Evolutionary conservation across 2,329 filamentous ascomycete genomes (phyloP).

Genomic region (Onygenales sp.): DNA sequence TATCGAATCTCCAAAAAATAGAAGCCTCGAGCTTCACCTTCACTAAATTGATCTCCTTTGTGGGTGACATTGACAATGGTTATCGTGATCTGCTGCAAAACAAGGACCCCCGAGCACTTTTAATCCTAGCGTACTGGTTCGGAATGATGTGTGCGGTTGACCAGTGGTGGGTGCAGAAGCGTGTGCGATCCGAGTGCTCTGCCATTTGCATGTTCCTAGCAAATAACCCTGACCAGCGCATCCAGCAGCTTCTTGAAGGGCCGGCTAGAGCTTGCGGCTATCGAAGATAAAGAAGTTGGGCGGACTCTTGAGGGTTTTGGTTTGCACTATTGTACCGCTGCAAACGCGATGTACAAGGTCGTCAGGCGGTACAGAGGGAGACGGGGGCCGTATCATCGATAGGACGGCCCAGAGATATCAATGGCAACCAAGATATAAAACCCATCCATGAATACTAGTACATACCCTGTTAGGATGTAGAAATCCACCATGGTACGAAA

Average conservation of each 20-base stretch:
- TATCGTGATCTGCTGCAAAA: constrained; percentile 17
- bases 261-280: constrained; percentile 20
- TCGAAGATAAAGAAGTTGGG: background rate
- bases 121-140: constrained; percentile 23
- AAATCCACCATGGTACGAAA: no score
- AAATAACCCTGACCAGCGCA: constrained; percentile 12
- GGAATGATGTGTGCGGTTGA: constrained; percentile 21
- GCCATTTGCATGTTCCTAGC: constrained; percentile 25
- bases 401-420: no score
- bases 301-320: no score
- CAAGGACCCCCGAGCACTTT: constrained; percentile 19
- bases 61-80: constrained; percentile 17
- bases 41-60: constrained; percentile 16
- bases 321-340: no score
- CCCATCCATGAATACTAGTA: no score
- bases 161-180: constrained; percentile 22
- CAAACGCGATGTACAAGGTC: background rate
- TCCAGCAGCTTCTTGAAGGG: constrained; percentile 16
- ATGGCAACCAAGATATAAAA: no score
- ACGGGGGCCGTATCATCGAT: no score
- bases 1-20: constrained; percentile 14
- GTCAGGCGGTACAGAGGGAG: no score
- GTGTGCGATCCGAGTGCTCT: constrained; percentile 19
- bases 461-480: no score
- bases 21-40: constrained; percentile 15